Evolutionary conservation across 345 rosid species (phyloP).

Genomic region (Turnera subulata): DNA sequence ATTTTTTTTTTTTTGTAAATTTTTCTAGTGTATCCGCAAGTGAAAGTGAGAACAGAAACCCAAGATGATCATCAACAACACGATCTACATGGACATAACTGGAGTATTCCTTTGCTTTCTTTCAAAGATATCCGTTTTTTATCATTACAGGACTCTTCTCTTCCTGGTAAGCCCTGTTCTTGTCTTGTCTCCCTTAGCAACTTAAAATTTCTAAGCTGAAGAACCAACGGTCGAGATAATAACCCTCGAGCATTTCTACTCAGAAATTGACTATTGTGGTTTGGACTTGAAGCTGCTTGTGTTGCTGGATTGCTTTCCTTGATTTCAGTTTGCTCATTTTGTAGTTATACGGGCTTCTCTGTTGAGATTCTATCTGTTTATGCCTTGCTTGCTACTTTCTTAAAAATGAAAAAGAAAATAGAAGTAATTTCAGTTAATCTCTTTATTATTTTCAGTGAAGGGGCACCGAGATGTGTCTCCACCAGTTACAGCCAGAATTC

Average conservation of each 20-base stretch:
- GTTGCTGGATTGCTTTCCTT: too few relatives aligned
- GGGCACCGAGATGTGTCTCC: conserved; percentile 31
- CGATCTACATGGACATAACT: conserved; percentile 17
- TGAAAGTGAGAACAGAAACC: conserved; percentile 39
- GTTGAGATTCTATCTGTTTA: background rate
- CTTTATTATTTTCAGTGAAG: conserved; percentile 31
- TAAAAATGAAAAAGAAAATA: background rate
- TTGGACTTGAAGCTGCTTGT: background rate
- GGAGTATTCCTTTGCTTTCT: conserved; percentile 39
- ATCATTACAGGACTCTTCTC: conserved; percentile 38
- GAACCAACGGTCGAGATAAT: too few relatives aligned
- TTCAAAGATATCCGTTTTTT: conserved; percentile 48
- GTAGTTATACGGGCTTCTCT: too few relatives aligned
- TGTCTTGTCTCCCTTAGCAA: too few relatives aligned
- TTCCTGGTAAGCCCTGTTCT: conserved; percentile 31
- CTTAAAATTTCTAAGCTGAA: too few relatives aligned
- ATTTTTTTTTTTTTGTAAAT: background rate
- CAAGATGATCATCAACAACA: conserved; percentile 26
- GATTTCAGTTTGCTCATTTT: background rate
- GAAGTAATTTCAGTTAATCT: background rate
- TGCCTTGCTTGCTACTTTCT: background rate
- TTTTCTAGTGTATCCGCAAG: conserved; percentile 58
- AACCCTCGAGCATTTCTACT: too few relatives aligned
- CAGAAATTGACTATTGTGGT: too few relatives aligned
- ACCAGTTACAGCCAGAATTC: conserved; percentile 33